Base-by-base conservation (phyloP, 805 yeast species). In the Candida yuanshanica region DNA sequence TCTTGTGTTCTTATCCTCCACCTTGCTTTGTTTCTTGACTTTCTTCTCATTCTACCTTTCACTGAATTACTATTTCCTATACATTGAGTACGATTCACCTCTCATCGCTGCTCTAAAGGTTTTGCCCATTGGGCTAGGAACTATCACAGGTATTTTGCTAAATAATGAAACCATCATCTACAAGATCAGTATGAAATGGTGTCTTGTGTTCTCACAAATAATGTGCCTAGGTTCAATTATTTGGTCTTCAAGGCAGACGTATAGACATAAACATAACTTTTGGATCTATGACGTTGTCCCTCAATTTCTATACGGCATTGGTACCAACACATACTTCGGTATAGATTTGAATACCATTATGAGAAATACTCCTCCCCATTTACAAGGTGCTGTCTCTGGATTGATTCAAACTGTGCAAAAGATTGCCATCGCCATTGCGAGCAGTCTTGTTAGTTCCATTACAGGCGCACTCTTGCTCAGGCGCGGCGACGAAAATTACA, bases 381-480 rank as follows among this genome's bases (percentile, higher is more conserved):
- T 65, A n/a, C 72, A 67, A 38, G 72, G 70, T 14, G 60, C 63
- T 24, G 66, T 67, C 2, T 43, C 64, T 8, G 74, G 69, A 1
- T 47, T 67, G 7, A 51, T 58, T 27, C 65, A 59, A 44, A 64
- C 71, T 1, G 43, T 54, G 10, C 61, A 60, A 1, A 72, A 67
- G 48, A 41, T 66, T 20, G 65, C 64, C 1, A 41, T 52, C 16
- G 49, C 63, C 35, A 20, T 64, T 12, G 58, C 60, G 1, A 47
- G 52, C 24, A 59, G 67, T 6, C 39, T 62, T 12, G 10, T 22
- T 10, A 22, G 24, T 22, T 22, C 24, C 24, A 10, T 22, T 10
- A 22, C 24, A 7, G 24, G 24, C 10, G 24, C 10, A 7, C 7
- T 22, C 7, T 10, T 22, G 10, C 24, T 22, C 9, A 22, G 10